phyloP scores from a whole-genome alignment of 2,329 filamentous ascomycete genomes.

The Fusarium falciforme region DNA sequence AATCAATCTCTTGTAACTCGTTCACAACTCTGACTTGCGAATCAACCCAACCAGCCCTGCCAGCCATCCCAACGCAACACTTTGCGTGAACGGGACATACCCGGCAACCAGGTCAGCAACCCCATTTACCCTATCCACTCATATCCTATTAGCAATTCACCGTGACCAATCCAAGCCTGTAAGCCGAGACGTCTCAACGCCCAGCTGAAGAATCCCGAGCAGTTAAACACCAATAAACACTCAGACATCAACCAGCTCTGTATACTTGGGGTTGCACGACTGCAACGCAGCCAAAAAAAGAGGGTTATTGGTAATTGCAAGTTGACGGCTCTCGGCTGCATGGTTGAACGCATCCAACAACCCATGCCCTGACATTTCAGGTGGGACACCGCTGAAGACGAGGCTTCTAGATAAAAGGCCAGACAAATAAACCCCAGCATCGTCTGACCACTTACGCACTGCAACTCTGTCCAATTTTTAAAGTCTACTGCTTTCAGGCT shows the following conservation, averaged over 20 bases:
- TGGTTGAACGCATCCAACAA: background rate
- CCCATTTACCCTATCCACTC: background rate
- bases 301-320: background rate
- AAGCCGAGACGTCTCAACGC: background rate
- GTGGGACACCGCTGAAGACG: background rate
- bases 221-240: background rate
- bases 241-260: background rate
- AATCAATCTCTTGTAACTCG: background rate
- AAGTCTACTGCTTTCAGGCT: background rate
- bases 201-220: background rate
- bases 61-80: background rate
- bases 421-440: background rate
- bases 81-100: background rate
- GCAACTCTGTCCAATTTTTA: background rate
- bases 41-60: background rate
- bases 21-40: accelerated
- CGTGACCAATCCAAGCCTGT: background rate
- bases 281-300: background rate
- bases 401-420: background rate
- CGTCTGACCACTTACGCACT: background rate
- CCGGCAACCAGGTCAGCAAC: background rate
- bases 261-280: background rate
- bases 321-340: background rate
- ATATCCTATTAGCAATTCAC: too few species aligned
- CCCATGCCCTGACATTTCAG: background rate